Evolutionary conservation across 148 eudicot genomes (phyloP), one percentile per base, ranked within the genome.

Genomic region (Tetragonia tetragonoides): DNA sequence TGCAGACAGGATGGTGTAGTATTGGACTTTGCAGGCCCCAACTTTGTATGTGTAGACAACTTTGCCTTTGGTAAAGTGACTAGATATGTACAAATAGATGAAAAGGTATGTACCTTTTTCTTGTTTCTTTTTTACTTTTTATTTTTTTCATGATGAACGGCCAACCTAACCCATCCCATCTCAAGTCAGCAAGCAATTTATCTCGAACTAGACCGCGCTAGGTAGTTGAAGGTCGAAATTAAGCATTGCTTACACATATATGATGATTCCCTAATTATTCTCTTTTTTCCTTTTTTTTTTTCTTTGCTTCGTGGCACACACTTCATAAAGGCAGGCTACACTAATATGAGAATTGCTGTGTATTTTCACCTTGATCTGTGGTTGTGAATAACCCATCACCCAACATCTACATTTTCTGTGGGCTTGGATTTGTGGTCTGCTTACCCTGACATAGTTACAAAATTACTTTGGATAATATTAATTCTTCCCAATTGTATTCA

Each of bases 1-100:
- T 90, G 97, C 85, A 88, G 99, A 86, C 97, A 95, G 83, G 97
- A 95, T 83, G 99, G 99, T 24, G 93, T 91, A 18, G 93, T 95
- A 65, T 78, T 93, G 81, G 99, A 95, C 82, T 95, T 95, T 86
- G 97, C 97, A 7, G 99, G 99, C 75, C 97, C 99, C 18, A 95
- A 95, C 82, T 93, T 85, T 82, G 97, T 95, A 0, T 87, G 90
- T 74, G 99, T 95, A 44, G 99, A 95, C 80, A 87, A 88, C 80
- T 95, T 95, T 77, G 84, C 99, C 56, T 95, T 93, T 70, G 99
- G 97, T 42, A 84, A 90, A 59, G 94, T 84, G 47, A 82, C 97
- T 34, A 88, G 97, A 71, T 95, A 90, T 78, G 38, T 95, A 64
- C 93, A 85, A 70, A 82, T 95, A 53, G 89, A 82, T 81, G 89